Evolutionary conservation across 2,329 filamentous ascomycete genomes (phyloP).

Genomic region (Delphinella strobiligena): DNA sequence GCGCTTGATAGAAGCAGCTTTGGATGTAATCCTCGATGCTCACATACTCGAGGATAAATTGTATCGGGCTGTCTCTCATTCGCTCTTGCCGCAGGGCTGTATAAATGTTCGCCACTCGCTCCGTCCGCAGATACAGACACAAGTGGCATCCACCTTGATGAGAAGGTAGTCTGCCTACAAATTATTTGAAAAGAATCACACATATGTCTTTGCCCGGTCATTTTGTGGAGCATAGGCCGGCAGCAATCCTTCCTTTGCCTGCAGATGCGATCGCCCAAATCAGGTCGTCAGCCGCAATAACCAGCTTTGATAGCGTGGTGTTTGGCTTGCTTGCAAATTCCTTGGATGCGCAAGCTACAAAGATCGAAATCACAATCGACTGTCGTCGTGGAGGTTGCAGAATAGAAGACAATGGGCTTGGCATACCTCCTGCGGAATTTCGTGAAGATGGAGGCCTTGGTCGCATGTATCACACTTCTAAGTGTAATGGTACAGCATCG

Average conservation of each 20-base stretch:
- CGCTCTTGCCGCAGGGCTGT: too few relatives aligned
- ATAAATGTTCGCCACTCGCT: background rate
- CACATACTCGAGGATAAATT: too few relatives aligned
- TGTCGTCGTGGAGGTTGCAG: constrained; percentile 63
- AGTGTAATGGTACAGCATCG: constrained; percentile 34
- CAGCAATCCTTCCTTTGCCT: constrained; percentile 42
- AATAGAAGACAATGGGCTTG: constrained; percentile 74
- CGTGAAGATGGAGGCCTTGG: constrained; percentile 55
- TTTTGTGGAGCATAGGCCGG: too few relatives aligned
- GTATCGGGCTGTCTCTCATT: too few relatives aligned
- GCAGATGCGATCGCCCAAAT: constrained; percentile 63
- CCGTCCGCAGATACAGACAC: background rate
- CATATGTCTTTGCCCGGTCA: too few relatives aligned
- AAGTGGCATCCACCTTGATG: background rate
- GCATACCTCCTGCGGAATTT: constrained; percentile 67
- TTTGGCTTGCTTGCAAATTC: constrained; percentile 70
- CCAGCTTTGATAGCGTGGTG: constrained; percentile 58
- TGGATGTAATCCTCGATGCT: too few relatives aligned
- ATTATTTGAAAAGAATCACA: background rate
- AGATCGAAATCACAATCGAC: constrained; percentile 60
- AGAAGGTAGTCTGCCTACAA: background rate
- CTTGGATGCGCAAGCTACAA: constrained; percentile 64
- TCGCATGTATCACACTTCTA: constrained; percentile 62
- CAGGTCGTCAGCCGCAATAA: constrained; percentile 72
- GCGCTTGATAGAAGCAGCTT: too few relatives aligned